Conservation (phyloP, 345 rosid species). For the Rhizophora mangle region DNA sequence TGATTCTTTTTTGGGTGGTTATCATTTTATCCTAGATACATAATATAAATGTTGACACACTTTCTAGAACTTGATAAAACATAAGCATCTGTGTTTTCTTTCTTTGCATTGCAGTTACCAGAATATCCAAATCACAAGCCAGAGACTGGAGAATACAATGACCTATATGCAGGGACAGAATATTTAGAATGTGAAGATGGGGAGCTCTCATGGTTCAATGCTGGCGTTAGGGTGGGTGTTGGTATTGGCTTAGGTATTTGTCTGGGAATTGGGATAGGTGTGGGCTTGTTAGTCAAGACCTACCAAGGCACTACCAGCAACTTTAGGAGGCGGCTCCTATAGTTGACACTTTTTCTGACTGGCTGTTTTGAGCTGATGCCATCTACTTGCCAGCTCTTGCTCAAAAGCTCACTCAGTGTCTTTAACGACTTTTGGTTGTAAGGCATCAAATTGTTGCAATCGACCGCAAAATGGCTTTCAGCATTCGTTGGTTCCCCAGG, state of each 20-base stretch:
- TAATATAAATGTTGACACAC: too few species aligned
- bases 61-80: too few species aligned
- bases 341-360: not conserved
- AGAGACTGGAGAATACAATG: slow-evolving; percentile 32
- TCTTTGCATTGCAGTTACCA: slow-evolving; percentile 29
- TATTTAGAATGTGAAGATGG: slow-evolving; percentile 28
- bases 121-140: slow-evolving; percentile 43
- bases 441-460: slow-evolving; percentile 17
- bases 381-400: not conserved
- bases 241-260: slow-evolving; percentile 31
- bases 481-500: not conserved
- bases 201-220: slow-evolving; percentile 33
- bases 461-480: not conserved
- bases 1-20: too few species aligned
- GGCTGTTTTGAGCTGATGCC: not conserved
- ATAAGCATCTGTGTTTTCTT: slow-evolving; percentile 8
- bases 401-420: slow-evolving; percentile 12
- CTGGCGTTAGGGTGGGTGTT: slow-evolving; percentile 32
- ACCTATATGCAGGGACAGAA: slow-evolving; percentile 10
- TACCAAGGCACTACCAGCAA: slow-evolving; percentile 28
- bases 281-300: slow-evolving; percentile 24
- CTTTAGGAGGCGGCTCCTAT: slow-evolving; percentile 21
- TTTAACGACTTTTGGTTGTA: slow-evolving; percentile 14
- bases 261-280: slow-evolving; percentile 29
- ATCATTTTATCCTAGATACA: too few species aligned